Percentiles rank a stretch among this genome's conserved stretches.
Conservation (phyloP, 2,329 filamentous ascomycete species). For the Aspergillus alliaceus region DNA sequence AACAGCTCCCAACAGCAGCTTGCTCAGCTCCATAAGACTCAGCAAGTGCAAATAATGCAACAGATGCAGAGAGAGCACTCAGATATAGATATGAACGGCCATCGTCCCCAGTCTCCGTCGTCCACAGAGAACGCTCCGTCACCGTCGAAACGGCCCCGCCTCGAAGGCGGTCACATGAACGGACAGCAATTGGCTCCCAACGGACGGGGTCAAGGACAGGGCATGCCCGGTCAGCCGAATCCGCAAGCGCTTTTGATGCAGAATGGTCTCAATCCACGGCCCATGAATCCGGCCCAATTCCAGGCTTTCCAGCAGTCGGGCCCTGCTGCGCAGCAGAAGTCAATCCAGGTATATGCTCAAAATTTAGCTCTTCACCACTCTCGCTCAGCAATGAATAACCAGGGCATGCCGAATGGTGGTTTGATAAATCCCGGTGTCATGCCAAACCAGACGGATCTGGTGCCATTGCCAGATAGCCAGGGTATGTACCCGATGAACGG, state of each 20-base stretch:
- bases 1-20: conserved; percentile 64
- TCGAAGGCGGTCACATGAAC: conserved; percentile 73
- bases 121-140: conserved; percentile 86
- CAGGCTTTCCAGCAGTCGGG: conserved; percentile 58
- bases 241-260: conserved; percentile 55
- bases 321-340: conserved; percentile 71
- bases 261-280: conserved; percentile 73
- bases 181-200: conserved; percentile 76
- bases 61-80: conserved; percentile 88
- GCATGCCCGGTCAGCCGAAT: conserved; percentile 66
- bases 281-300: conserved; percentile 75
- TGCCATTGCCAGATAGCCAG: conserved; percentile 67
- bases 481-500: conserved; percentile 43
- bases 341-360: conserved; percentile 83
- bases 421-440: conserved; percentile 64
- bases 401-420: conserved; percentile 70
- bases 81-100: conserved; percentile 79
- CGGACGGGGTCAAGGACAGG: conserved; percentile 66
- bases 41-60: conserved; percentile 62
- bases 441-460: conserved; percentile 78
- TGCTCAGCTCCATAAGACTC: conserved; percentile 65
- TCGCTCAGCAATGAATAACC: conserved; percentile 75
- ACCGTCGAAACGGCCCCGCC: conserved; percentile 82
- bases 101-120: conserved; percentile 77
- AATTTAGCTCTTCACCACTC: conserved; percentile 77